Evolutionary conservation across 352 stramenopile species (phyloP).

Genomic region (Phytophthora chlamydospora): DNA sequence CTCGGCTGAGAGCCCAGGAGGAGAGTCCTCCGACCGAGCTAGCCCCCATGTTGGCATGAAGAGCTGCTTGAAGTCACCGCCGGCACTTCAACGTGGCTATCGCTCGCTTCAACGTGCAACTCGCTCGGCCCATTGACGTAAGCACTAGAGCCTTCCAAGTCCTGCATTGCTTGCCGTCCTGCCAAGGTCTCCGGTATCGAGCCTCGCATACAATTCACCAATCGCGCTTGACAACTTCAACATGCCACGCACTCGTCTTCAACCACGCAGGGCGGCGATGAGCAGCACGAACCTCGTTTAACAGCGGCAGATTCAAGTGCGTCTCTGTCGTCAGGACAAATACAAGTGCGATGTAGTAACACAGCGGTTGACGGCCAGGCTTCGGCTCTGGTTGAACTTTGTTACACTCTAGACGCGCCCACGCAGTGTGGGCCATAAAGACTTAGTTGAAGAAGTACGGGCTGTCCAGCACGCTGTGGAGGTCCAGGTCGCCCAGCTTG

Average conservation of each 20-base stretch:
- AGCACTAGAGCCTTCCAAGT: conserved; percentile 5
- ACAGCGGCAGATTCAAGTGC: conserved; percentile 1
- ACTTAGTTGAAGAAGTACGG: conserved; percentile 99
- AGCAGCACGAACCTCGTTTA: neutral
- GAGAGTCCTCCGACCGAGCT: no score
- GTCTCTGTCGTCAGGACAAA: neutral
- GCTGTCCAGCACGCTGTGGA: conserved; percentile 95
- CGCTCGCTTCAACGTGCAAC: conserved; percentile 28
- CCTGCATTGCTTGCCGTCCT: conserved; percentile 5
- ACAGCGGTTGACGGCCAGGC: conserved; percentile 14
- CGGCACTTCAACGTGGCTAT: conserved; percentile 24
- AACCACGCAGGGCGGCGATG: conserved; percentile 18
- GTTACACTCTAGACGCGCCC: conserved; percentile 42
- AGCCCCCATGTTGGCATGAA: no score
- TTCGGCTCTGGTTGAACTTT: conserved; percentile 37
- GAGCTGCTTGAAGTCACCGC: conserved; percentile 1
- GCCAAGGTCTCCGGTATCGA: no score
- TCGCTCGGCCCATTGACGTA: conserved; percentile 8
- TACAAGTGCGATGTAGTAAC: neutral
- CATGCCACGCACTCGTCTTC: conserved; percentile 19
- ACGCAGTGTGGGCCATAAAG: conserved; percentile 31
- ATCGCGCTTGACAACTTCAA: conserved; percentile 22
- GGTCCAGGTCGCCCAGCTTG: conserved; percentile 92
- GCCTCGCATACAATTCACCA: neutral
- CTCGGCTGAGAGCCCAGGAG: no score